Evolutionary conservation across 805 yeast genomes (phyloP).

Genomic region (Kuraishia capsulata): DNA sequence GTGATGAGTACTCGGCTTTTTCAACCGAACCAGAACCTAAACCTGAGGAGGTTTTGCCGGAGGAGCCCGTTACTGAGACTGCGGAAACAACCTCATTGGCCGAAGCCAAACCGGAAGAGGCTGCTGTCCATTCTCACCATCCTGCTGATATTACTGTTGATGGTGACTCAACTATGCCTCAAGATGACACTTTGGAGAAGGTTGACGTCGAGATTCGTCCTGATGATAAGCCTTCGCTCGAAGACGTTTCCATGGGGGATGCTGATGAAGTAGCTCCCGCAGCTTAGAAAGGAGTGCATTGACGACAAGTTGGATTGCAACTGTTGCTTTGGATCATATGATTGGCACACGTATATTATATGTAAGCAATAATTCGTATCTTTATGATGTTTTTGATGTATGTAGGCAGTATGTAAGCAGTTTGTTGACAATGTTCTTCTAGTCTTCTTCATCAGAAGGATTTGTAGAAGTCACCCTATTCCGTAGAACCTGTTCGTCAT

Average conservation of each 20-base stretch:
- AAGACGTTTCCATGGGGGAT: neutral
- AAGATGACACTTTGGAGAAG: constrained; percentile 4
- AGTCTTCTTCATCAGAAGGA: neutral
- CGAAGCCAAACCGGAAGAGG: neutral
- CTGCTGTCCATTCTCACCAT: neutral
- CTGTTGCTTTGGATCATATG: too few relatives aligned
- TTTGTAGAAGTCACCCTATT: neutral
- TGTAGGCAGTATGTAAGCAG: too few relatives aligned
- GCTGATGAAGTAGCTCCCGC: neutral
- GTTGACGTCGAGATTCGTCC: neutral
- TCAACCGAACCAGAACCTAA: constrained; percentile 34
- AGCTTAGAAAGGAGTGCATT: neutral
- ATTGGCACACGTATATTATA: too few relatives aligned
- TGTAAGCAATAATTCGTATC: too few relatives aligned
- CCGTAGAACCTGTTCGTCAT: neutral
- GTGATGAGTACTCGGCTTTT: constrained; percentile 18
- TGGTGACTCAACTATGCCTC: constrained; percentile 6
- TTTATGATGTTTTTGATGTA: neutral
- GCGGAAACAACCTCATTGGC: neutral
- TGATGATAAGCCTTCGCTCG: too few relatives aligned
- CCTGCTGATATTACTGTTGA: constrained; percentile 4
- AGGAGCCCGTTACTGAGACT: constrained; percentile 1
- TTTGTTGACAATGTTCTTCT: too few relatives aligned
- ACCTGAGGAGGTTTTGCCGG: constrained; percentile 2
- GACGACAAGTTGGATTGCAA: neutral